These are phyloP conservation scores for Pilatotrama ljubarskyi DNA, from an alignment of 768 basidiomycete genomes.

Conservation along the genomic window DNA sequence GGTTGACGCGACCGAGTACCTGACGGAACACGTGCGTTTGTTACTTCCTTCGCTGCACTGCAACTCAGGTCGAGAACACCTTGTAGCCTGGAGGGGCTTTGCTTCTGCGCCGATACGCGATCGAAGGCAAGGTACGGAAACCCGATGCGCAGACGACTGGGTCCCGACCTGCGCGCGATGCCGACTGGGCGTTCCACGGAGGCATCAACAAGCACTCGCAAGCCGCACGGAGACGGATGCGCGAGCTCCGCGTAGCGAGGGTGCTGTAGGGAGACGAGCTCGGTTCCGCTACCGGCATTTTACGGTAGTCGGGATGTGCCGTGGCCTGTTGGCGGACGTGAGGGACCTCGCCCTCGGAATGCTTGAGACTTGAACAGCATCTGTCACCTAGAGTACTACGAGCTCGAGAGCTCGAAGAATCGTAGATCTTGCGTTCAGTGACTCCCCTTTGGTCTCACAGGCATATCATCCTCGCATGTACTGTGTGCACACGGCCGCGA, in stretches of 20 bases:
- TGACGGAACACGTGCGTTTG: conserved; percentile 63
- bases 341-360: background rate
- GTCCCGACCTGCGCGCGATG: conserved; percentile 39
- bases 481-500: background rate
- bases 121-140: conserved; percentile 23
- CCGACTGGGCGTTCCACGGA: conserved; percentile 66
- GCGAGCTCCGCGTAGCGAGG: conserved; percentile 49
- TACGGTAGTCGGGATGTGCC: background rate
- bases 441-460: background rate
- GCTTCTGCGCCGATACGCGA: conserved; percentile 53
- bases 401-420: background rate
- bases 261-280: conserved; percentile 19
- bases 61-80: background rate
- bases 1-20: conserved; percentile 61
- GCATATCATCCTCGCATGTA: background rate
- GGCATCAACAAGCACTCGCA: conserved; percentile 73
- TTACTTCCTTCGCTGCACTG: background rate
- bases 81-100: conserved; percentile 61
- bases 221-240: conserved; percentile 51
- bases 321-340: background rate
- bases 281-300: background rate
- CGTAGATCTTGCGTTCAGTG: background rate
- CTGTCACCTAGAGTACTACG: background rate
- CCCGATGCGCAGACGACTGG: background rate
- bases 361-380: background rate